Conservation (phyloP, 371 early-diverging fungal genomes). For the Gilbertella persicaria region DNA sequence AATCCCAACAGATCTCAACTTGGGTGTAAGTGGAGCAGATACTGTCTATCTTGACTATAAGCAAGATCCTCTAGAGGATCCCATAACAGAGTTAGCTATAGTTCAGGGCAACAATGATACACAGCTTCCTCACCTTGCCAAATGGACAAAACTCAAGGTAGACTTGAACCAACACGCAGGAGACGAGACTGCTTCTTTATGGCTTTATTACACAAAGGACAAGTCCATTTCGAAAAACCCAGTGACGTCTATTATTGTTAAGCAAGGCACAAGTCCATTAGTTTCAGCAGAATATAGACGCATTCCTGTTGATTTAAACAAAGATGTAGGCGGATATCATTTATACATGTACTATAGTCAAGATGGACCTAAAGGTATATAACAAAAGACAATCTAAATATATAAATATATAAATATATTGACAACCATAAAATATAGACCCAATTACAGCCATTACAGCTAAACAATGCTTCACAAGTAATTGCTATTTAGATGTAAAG, state of each 20-base stretch:
- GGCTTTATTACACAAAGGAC: constrained; percentile 37
- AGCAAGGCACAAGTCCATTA: constrained; percentile 30
- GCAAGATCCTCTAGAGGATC: constrained; percentile 24
- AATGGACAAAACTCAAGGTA: constrained; percentile 25
- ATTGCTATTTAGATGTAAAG: constrained; percentile 50
- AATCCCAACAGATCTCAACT: constrained; percentile 45
- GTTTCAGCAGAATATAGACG: constrained; percentile 36
- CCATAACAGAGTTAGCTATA: constrained; percentile 28
- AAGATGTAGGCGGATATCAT: constrained; percentile 29
- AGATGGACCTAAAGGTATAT: constrained; percentile 29
- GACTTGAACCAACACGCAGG: constrained; percentile 39
- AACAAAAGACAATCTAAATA: neutral
- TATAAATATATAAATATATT: neutral
- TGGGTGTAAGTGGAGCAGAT: constrained; percentile 32
- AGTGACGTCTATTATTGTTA: constrained; percentile 30
- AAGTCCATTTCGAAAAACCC: constrained; percentile 25
- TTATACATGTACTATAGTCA: constrained; percentile 37
- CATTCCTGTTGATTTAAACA: constrained; percentile 35
- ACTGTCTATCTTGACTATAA: constrained; percentile 49
- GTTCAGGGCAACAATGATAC: constrained; percentile 11
- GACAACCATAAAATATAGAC: constrained; percentile 20
- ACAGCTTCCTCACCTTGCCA: constrained; percentile 4
- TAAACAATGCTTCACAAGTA: constrained; percentile 47
- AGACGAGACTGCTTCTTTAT: constrained; percentile 16
- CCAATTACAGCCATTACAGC: constrained; percentile 58